phyloP scores from a whole-genome alignment of 768 basidiomycete genomes.

The Arthromyces matolae region DNA sequence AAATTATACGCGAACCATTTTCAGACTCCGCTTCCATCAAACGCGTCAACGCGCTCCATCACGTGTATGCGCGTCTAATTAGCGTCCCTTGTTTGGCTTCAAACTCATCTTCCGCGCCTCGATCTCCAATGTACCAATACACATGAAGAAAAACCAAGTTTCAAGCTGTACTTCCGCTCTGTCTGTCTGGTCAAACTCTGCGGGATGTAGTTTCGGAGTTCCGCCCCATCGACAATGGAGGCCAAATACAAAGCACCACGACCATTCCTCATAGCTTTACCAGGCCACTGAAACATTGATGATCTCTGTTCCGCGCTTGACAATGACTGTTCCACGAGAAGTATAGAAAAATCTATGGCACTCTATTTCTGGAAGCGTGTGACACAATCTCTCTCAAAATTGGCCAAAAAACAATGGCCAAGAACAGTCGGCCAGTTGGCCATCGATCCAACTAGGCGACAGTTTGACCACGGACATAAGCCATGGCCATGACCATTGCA shows the following conservation, averaged over 20 bases:
- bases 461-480: background rate
- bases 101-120: conserved; percentile 8
- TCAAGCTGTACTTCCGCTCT: background rate
- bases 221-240: conserved; percentile 1
- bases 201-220: background rate
- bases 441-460: background rate
- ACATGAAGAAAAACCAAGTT: conserved; percentile 1
- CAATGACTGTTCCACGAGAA: background rate
- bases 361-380: background rate
- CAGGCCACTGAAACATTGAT: conserved; percentile 6
- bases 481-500: background rate
- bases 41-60: conserved; percentile 34
- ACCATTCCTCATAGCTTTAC: conserved; percentile 12
- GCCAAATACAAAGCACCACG: conserved; percentile 1
- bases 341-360: background rate
- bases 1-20: conserved; percentile 21
- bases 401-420: background rate
- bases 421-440: too few species aligned
- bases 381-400: background rate
- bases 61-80: conserved; percentile 28
- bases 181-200: conserved; percentile 1
- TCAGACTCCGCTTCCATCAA: conserved; percentile 38
- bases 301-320: too few species aligned
- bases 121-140: background rate
- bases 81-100: conserved; percentile 16